These are phyloP conservation scores for Zancudomyces culisetae DNA, from an alignment of 371 early-diverging fungal genomes.

Conservation along the genomic window DNA sequence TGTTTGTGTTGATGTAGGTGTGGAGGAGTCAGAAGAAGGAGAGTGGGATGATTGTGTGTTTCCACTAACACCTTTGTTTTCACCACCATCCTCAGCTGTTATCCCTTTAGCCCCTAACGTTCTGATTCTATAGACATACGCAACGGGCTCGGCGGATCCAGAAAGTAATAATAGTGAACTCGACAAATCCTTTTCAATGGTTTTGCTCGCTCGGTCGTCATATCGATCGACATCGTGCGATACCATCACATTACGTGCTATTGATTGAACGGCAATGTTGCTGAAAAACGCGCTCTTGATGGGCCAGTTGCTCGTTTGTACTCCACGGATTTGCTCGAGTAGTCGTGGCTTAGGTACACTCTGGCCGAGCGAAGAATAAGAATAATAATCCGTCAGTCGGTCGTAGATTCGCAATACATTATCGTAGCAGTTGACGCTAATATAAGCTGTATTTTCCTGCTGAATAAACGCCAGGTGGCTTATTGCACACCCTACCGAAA, in stretches of 20 bases:
- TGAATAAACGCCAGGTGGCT: slow-evolving; percentile 21
- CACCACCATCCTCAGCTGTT: too few species aligned
- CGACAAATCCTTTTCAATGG: slow-evolving; percentile 6
- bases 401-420: slow-evolving; percentile 20
- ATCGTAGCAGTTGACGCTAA: slow-evolving; percentile 23
- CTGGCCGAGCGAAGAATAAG: too few species aligned
- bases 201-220: background rate
- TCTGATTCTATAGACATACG: slow-evolving; percentile 33
- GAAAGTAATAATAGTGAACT: slow-evolving; percentile 31
- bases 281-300: slow-evolving; percentile 38
- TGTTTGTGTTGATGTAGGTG: background rate
- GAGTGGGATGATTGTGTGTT: slow-evolving; percentile 14
- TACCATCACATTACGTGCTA: background rate
- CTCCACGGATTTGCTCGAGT: slow-evolving; percentile 20
- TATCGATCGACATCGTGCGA: background rate
- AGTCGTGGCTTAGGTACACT: slow-evolving; percentile 24
- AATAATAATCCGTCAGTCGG: slow-evolving; percentile 16
- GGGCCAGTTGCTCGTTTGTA: slow-evolving; percentile 36
- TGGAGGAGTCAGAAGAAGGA: slow-evolving; percentile 5
- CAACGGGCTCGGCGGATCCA: slow-evolving; percentile 40
- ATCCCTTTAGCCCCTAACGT: too few species aligned
- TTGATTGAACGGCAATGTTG: background rate
- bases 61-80: too few species aligned
- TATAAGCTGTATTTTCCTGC: slow-evolving; percentile 19
- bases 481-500: slow-evolving; percentile 8